Evolutionary conservation across 495 filamentous ascomycete species (phyloP).

Genomic region (Penicillium fimorum): DNA sequence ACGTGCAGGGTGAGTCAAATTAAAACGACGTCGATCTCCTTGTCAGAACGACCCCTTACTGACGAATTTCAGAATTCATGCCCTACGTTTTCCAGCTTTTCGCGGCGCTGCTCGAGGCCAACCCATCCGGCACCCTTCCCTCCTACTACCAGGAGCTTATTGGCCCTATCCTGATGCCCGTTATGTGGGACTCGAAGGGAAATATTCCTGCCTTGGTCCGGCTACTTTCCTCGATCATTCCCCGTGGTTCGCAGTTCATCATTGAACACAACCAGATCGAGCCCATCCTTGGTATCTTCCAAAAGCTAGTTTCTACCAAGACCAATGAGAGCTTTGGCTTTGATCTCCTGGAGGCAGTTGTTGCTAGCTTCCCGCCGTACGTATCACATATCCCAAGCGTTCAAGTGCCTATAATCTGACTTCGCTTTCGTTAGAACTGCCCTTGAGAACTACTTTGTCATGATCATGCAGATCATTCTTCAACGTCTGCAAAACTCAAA

Average conservation of each 20-base stretch:
- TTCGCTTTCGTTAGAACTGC: conserved; percentile 45
- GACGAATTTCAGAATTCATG: conserved; percentile 68
- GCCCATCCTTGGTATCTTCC: conserved; percentile 85
- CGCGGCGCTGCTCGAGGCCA: conserved; percentile 80
- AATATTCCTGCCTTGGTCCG: conserved; percentile 89
- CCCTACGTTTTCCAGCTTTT: conserved; percentile 97
- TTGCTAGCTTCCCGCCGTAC: conserved; percentile 67
- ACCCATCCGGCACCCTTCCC: conserved; percentile 69
- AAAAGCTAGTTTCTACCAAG: conserved; percentile 73
- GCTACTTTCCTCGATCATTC: conserved; percentile 78
- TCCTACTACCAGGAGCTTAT: conserved; percentile 75
- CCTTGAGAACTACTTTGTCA: conserved; percentile 72
- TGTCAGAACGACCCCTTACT: conserved; percentile 15
- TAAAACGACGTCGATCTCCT: not conserved
- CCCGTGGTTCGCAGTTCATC: conserved; percentile 69
- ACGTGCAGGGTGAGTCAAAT: conserved; percentile 65
- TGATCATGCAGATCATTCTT: conserved; percentile 78
- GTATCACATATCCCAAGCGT: not conserved
- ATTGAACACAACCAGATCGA: conserved; percentile 73
- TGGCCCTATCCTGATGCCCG: conserved; percentile 67
- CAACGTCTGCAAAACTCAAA: conserved; percentile 73
- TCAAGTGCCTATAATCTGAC: conserved; percentile 5
- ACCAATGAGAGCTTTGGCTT: conserved; percentile 78
- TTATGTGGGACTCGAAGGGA: conserved; percentile 84
- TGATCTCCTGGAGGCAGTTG: conserved; percentile 80